Evolutionary conservation across 2,329 filamentous ascomycete species (phyloP), one percentile per base, ranked within the genome.

Genomic region (Karstenula rhodostoma): DNA sequence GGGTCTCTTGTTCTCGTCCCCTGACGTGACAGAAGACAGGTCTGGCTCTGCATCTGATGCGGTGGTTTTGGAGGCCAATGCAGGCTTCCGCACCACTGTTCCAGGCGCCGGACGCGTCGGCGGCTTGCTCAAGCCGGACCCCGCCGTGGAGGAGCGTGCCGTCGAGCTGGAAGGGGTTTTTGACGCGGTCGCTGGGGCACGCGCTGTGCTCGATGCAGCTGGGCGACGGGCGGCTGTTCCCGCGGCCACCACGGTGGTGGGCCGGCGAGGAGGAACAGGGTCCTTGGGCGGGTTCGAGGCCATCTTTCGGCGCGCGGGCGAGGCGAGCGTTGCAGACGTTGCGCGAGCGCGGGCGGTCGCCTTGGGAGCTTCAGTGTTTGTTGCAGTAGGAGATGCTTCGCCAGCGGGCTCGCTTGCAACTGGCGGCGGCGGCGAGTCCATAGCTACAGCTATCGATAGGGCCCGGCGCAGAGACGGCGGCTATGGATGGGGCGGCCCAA

Each of bases 1-100:
- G 3, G 73, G 65, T 60, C 71, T 74, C 68, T 68, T 76, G 64
- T 73, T 76, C 67, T 77, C 75, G 44, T 77, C 75, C 1, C 74
- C 75, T 4, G 75, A 77, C 5, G 74, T 75, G 33, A 77, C 60
- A 17, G 75, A 75, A 4, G 73, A 66, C 12, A 75, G 57, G 10
- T 76, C 74, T 55, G 73, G 72, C 62, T 77, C 75, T 2, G 67
- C 71, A 60, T 77, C 74, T 4, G 70, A 71, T 2, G 70, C 65
- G 0, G 67, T 58, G 8, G 68, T 54, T 40, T 67, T 71, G 40
- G 72, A 64, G 2, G 67, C 61, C 58, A 69, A 48, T 5, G 66
- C 65, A 1, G 71, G 62, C 50, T 72, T 66, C 27, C 73, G 60
- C 23, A 66, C 69, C 2, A 66, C 55, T 12, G 74, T 67, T 15